Base-by-base conservation (phyloP, 768 basidiomycete species). In the Hypholoma sublateritium region DNA sequence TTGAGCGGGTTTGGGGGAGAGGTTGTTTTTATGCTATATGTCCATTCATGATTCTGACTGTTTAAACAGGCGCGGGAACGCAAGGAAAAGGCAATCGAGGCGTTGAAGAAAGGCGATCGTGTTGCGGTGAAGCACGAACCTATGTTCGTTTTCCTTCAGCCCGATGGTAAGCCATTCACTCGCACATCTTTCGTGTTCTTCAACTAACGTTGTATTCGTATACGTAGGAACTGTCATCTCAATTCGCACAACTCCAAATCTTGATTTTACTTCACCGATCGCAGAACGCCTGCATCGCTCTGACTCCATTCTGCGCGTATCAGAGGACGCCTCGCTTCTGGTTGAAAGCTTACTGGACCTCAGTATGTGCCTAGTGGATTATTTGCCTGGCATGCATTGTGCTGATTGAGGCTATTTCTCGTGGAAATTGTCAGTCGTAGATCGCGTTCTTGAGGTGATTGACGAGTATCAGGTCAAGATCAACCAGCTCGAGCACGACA, bases 391-490 rank as follows among this genome's bases (percentile, higher is more conserved):
- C 17, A 24, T 50, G 16, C 28, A 32, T 32, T 32, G 28, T 9
- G 28, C 28, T 32, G 28, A 32, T 5, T 5, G 28, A 32, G 28
- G 17, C 16, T 12, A 17, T 39, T 16, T 21, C 5, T 42, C n/a
- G 19, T 11, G 32, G 21, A 25, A 4, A 14, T 44, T 53, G 16
- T 39, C 44, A 86, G 85, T 84, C 17, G 86, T 88, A 5, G 88
- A 89, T 67, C 77, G 81, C 34, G 78, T 83, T 0, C 66, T 89
- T 16, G 83, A 86, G 60, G 77, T 89, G 19, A 79, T 87, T 36
- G 87, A 88, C 53, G 82, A 84, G 58, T 89, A 87, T 66, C 85
- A 86, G 57, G 70, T 76, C 56, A 82, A 81, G 62, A 80, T 89
- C 42, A 72, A 82, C 48, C 70, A 80, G 60, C 75, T 87, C 28